These are phyloP conservation scores for Auriscalpium vulgare DNA, from an alignment of 768 basidiomycete genomes.

Conservation along the genomic window DNA sequence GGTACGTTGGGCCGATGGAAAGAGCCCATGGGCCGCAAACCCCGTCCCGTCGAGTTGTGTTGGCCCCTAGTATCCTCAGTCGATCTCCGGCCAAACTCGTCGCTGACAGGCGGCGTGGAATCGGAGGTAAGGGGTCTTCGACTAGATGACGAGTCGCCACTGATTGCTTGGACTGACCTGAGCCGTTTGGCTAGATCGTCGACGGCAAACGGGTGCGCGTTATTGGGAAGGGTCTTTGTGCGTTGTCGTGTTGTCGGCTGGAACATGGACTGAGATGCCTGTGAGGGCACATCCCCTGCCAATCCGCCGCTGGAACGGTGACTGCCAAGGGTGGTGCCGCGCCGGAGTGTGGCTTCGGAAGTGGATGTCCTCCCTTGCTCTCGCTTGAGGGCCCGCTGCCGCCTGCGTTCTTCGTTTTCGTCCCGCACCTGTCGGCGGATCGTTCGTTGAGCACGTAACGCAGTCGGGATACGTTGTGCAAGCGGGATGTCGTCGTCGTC, in stretches of 20 bases:
- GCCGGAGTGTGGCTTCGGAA: neutral
- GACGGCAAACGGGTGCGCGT: slow-evolving; percentile 3
- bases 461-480: slow-evolving; percentile 75
- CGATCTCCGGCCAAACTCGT: slow-evolving; percentile 15
- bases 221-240: slow-evolving; percentile 13
- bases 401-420: slow-evolving; percentile 52
- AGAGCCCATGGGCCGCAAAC: slow-evolving; percentile 47
- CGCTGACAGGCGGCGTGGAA: neutral
- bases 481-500: slow-evolving; percentile 74
- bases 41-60: slow-evolving; percentile 4
- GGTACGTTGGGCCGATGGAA: slow-evolving; percentile 43
- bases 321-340: neutral
- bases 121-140: neutral
- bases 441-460: slow-evolving; percentile 73
- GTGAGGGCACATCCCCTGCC: neutral
- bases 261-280: neutral
- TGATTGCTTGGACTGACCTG: slow-evolving; percentile 5
- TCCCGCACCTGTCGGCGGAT: slow-evolving; percentile 66
- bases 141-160: neutral
- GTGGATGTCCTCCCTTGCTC: slow-evolving; percentile 6
- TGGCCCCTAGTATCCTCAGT: slow-evolving; percentile 13
- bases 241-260: slow-evolving; percentile 4
- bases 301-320: too few species aligned
- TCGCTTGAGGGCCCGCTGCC: slow-evolving; percentile 18
- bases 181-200: slow-evolving; percentile 14